Evolutionary conservation across 2,329 filamentous ascomycete genomes (phyloP).

Genomic region (Basipetospora chlamydospora): DNA sequence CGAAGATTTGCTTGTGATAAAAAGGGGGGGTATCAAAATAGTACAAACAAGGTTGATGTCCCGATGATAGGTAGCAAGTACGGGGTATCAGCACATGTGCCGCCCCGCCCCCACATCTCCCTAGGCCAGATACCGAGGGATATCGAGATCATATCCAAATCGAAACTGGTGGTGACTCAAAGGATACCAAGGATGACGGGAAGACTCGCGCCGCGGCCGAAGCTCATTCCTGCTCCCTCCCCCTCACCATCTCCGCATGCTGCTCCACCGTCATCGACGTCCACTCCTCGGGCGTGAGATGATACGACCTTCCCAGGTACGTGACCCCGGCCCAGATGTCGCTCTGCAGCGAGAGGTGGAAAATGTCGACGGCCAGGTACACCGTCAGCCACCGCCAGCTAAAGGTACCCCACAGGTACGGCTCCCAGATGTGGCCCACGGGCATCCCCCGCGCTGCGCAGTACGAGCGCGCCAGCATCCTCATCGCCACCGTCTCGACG

Average conservation of each 20-base stretch:
- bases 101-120: too few species aligned
- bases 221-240: not conserved
- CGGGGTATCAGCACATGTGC: too few species aligned
- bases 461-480: constrained; percentile 29
- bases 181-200: too few species aligned
- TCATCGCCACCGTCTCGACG: constrained; percentile 29
- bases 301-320: constrained; percentile 10
- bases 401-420: constrained; percentile 19
- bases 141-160: too few species aligned
- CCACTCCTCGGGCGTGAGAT: constrained; percentile 5
- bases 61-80: too few species aligned
- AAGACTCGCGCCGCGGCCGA: too few species aligned
- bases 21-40: too few species aligned
- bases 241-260: constrained; percentile 4
- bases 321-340: constrained; percentile 31
- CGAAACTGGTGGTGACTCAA: too few species aligned
- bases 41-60: too few species aligned
- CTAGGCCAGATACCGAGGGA: too few species aligned
- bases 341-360: constrained; percentile 27
- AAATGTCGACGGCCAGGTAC: constrained; percentile 28
- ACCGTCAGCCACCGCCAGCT: constrained; percentile 27
- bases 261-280: constrained; percentile 2
- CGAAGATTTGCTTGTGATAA: too few species aligned
- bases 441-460: constrained; percentile 21
- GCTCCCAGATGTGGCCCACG: not conserved